Conservation (phyloP, 2,329 filamentous ascomycete species). For the Chaetothyriales sp. region DNA sequence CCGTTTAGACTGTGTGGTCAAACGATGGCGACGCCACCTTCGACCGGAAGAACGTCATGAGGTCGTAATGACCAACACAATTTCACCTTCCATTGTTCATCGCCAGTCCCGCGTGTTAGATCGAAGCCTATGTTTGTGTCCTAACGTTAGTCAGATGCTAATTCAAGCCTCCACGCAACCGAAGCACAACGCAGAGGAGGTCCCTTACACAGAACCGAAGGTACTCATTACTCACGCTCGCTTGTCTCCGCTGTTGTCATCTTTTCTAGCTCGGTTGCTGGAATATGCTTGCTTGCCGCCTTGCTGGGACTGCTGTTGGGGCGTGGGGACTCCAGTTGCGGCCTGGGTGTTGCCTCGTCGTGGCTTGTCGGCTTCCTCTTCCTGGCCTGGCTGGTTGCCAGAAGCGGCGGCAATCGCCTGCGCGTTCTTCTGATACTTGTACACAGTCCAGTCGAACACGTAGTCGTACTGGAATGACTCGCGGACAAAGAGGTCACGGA, state of each 20-base stretch:
- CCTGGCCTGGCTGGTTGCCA: constrained; percentile 46
- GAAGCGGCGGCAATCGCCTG: constrained; percentile 80
- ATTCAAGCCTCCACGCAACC: constrained; percentile 60
- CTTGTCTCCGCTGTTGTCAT: background rate
- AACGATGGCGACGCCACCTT: constrained; percentile 7
- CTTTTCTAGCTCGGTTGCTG: constrained; percentile 40
- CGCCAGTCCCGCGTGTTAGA: constrained; percentile 55
- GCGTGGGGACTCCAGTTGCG: constrained; percentile 45
- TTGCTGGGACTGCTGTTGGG: constrained; percentile 38
- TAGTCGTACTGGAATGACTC: constrained; percentile 99
- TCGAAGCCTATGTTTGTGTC: constrained; percentile 75
- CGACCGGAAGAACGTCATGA: background rate
- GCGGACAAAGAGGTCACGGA: constrained; percentile 96
- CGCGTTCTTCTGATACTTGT: constrained; percentile 99
- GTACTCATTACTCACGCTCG: constrained; percentile 64
- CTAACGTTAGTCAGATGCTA: constrained; percentile 67
- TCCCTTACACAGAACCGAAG: constrained; percentile 74
- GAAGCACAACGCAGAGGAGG: constrained; percentile 72
- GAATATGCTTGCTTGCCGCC: constrained; percentile 60
- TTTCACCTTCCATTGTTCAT: constrained; percentile 33
- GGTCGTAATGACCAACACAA: background rate
- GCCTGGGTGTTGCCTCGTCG: constrained; percentile 47
- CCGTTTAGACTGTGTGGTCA: constrained; percentile 10
- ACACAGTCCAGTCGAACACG: constrained; percentile 99
- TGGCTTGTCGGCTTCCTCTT: constrained; percentile 59